Conservation (phyloP, 108 stramenopile genomes). For the Aurantiochytrium sp. region DNA sequence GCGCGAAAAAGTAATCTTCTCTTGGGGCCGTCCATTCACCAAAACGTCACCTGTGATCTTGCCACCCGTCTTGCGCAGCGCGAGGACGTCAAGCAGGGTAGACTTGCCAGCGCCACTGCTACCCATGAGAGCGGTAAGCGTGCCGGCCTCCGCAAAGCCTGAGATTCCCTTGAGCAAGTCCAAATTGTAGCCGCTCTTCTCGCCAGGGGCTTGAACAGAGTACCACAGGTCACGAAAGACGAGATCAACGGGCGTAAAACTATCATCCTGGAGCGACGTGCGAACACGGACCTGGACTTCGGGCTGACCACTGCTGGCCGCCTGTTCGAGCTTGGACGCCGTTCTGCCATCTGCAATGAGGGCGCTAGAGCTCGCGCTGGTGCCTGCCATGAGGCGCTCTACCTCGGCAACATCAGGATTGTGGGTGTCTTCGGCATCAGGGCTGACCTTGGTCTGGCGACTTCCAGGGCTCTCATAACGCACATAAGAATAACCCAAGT, state of each 20-base stretch:
- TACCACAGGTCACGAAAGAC: slow-evolving; percentile 1
- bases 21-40: slow-evolving; percentile 53
- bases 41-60: slow-evolving; percentile 45
- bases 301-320: no score
- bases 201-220: neutral
- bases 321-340: no score
- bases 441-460: neutral
- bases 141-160: slow-evolving; percentile 15
- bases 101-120: slow-evolving; percentile 56
- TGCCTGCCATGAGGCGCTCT: neutral
- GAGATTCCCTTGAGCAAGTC: slow-evolving; percentile 1
- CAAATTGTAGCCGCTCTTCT: neutral
- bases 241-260: neutral
- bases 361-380: no score
- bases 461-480: neutral
- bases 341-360: no score
- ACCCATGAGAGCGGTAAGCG: slow-evolving; percentile 37
- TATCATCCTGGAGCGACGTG: neutral
- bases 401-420: neutral
- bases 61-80: slow-evolving; percentile 57
- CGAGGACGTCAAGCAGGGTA: slow-evolving; percentile 59
- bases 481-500: neutral
- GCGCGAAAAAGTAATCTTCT: slow-evolving; percentile 19
- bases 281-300: neutral
- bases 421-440: neutral